Base-by-base conservation (phyloP, 257 asterid species). In the Apocynum venetum region DNA sequence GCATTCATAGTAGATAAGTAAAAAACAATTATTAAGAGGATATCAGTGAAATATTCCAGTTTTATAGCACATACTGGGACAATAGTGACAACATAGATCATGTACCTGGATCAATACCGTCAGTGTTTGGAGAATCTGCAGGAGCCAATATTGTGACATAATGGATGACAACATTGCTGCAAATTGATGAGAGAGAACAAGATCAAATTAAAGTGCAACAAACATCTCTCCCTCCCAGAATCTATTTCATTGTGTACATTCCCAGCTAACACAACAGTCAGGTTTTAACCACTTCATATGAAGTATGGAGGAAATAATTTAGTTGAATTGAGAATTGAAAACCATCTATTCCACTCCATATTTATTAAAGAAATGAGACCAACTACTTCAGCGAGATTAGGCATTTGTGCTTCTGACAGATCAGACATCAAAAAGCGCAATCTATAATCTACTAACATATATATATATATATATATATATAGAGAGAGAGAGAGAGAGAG, bases 31-130 rank as follows among this genome's bases (percentile, higher is more conserved):
- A 11, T 59, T 57, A 4, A 19, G n/a, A 35, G 44, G 41, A 3
- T 46, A 59, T 41, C 35, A 44, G 14, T 60, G 47, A 35, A 75
- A 60, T 51, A 40, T 53, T 51, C 7, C 12, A 14, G 36, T 13
- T 17, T 49, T 49, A 75, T 9, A 1, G 35, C 44, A 38, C 36
- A 59, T 25, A 1, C 5, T 49, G 53, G 0, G 13, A 6, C 35
- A 35, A 47, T 1, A 63, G 46, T 25, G 44, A 64, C 52, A 13
- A 5, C 8, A 15, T 48, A 43, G 47, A 65, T 40, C 19, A 52
- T 74, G 46, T 86, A 93, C 99, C 99, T 73, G 99, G 99, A 86
- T 96, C 99, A 60, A 96, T 90, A 77, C 98, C 99, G 82, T 96
- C 99, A 0, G 99, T 96, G 89, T 96, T 96, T 47, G 99, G 99